Conservation (phyloP, 2,329 filamentous ascomycete species). For the Nothophaeocryptopus gaeumannii region DNA sequence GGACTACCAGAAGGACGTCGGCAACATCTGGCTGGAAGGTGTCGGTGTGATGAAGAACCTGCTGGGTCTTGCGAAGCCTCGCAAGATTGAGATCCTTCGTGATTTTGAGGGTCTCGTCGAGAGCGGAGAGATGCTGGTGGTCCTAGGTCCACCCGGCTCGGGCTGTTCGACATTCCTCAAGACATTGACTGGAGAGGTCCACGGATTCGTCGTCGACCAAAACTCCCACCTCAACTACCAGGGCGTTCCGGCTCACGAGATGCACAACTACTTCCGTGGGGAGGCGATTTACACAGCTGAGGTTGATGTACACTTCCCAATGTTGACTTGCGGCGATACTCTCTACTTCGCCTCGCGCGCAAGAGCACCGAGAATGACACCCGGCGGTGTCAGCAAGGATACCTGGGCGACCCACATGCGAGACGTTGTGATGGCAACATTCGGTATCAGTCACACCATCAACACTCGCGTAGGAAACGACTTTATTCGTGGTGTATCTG, state of each 20-base stretch:
- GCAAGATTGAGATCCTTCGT: constrained; percentile 59
- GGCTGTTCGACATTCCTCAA: constrained; percentile 84
- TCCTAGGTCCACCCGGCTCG: constrained; percentile 65
- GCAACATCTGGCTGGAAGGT: constrained; percentile 45
- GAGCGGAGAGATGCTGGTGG: constrained; percentile 72
- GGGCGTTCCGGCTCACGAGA: constrained; percentile 68
- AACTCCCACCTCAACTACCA: constrained; percentile 79
- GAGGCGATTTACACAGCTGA: constrained; percentile 87
- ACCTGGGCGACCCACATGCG: constrained; percentile 62
- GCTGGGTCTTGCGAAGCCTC: constrained; percentile 30
- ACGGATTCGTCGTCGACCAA: constrained; percentile 71
- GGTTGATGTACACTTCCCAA: constrained; percentile 77
- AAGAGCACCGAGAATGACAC: constrained; percentile 61
- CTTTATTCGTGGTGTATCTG: constrained; percentile 70
- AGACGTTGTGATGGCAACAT: constrained; percentile 73
- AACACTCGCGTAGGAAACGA: constrained; percentile 74
- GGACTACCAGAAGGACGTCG: constrained; percentile 52
- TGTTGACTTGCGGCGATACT: constrained; percentile 74
- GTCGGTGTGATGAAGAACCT: constrained; percentile 39
- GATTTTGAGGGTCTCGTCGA: constrained; percentile 66
- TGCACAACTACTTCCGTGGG: constrained; percentile 74
- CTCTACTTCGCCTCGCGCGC: constrained; percentile 73
- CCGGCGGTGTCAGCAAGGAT: constrained; percentile 55
- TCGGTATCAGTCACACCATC: constrained; percentile 69
- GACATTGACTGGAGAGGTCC: constrained; percentile 77